Conservation (phyloP, 495 filamentous ascomycete species). For the Tetracladium setigerum region DNA sequence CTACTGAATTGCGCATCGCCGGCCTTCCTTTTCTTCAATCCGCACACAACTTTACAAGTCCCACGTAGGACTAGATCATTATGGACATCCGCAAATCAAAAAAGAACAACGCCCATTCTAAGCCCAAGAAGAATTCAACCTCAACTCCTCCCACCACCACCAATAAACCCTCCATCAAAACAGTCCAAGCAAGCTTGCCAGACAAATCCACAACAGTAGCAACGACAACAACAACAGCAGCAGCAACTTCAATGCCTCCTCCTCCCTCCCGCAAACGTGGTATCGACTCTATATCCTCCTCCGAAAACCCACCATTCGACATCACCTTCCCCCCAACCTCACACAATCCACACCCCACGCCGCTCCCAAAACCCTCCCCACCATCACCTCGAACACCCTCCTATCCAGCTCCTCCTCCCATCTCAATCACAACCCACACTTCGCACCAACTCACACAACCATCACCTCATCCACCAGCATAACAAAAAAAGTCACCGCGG, state of each 20-base stretch:
- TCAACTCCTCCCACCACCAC: neutral
- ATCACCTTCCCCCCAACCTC: too few relatives aligned
- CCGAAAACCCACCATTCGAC: too few relatives aligned
- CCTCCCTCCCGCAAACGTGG: too few relatives aligned
- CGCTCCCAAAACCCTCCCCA: neutral
- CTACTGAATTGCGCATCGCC: too few relatives aligned
- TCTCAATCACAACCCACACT: too few relatives aligned
- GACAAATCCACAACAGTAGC: neutral
- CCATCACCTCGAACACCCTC: neutral
- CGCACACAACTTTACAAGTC: too few relatives aligned
- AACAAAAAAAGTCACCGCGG: slow-evolving; percentile 39
- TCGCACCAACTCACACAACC: slow-evolving; percentile 30
- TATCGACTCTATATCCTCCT: too few relatives aligned
- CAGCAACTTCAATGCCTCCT: too few relatives aligned
- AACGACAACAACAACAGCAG: too few relatives aligned
- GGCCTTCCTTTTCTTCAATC: too few relatives aligned
- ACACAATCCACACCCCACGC: too few relatives aligned
- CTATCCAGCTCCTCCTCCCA: too few relatives aligned
- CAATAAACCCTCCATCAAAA: neutral
- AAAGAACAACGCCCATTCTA: neutral
- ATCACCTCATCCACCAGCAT: slow-evolving; percentile 51
- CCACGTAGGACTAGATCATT: neutral
- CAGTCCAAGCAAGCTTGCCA: neutral
- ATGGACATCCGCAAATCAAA: neutral
- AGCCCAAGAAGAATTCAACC: neutral